A percentile compares a stretch with the other conserved stretches of the same genome.
phyloP scores from a whole-genome alignment of 177 flowering plant species.

The Telopea speciosissima region DNA sequence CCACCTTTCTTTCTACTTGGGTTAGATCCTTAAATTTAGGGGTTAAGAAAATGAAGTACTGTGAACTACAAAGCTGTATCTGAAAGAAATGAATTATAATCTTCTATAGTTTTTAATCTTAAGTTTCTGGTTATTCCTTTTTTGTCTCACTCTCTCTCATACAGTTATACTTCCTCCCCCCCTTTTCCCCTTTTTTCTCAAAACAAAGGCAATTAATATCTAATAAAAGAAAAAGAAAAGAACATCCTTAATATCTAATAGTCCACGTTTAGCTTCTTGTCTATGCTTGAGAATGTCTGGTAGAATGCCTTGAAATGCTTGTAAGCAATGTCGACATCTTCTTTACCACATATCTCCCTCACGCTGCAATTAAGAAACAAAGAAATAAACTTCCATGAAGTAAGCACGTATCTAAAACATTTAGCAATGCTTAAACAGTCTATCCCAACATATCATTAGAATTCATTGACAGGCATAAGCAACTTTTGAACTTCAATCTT shows the following conservation, averaged over 20 bases:
- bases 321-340: constrained; percentile 76
- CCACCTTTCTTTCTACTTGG: neutral
- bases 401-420: neutral
- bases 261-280: constrained; percentile 63
- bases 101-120: constrained; percentile 5
- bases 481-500: too few species aligned
- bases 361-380: constrained; percentile 42
- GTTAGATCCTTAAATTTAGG: neutral
- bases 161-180: too few species aligned
- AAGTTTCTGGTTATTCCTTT: neutral
- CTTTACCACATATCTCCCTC: constrained; percentile 81
- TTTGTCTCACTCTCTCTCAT: too few species aligned
- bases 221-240: neutral
- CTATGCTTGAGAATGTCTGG: constrained; percentile 63
- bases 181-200: neutral
- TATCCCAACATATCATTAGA: too few species aligned
- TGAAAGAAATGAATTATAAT: constrained; percentile 8
- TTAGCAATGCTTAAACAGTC: neutral
- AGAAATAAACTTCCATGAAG: neutral
- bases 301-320: constrained; percentile 85
- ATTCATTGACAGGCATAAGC: too few species aligned
- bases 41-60: neutral
- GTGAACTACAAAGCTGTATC: constrained; percentile 10
- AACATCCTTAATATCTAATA: constrained; percentile 5
- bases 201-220: neutral